Conservation (phyloP, 108 stramenopile genomes). For the Aurantiochytrium sp. region DNA sequence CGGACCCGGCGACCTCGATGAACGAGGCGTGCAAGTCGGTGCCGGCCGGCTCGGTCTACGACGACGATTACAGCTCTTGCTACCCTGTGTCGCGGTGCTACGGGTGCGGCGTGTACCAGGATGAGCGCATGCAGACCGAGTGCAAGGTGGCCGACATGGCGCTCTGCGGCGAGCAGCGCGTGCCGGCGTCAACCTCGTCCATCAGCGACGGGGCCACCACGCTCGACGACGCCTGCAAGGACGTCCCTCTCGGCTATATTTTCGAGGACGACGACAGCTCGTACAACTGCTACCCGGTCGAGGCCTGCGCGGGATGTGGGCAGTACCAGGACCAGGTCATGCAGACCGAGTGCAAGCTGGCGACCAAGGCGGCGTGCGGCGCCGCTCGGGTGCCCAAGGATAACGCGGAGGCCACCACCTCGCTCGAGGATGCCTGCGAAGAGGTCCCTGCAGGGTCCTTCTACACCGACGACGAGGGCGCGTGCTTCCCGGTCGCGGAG, state of each 20-base stretch:
- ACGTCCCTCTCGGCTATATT: not conserved
- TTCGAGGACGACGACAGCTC: too few species aligned
- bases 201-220: not conserved
- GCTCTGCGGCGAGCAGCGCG: not conserved
- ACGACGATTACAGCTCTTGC: not conserved
- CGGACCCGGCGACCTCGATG: not conserved
- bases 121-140: not conserved
- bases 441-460: not conserved
- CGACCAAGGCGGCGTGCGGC: not conserved
- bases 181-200: too few species aligned
- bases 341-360: not conserved
- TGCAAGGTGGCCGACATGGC: not conserved
- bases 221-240: not conserved
- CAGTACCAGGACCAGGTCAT: not conserved
- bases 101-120: not conserved
- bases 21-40: not conserved
- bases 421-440: not conserved
- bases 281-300: not conserved
- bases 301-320: not conserved
- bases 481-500: not conserved
- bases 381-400: not conserved
- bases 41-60: not conserved
- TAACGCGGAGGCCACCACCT: not conserved
- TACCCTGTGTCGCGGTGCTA: not conserved
- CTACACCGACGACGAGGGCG: not conserved